phyloP scores from a whole-genome alignment of 2,329 filamentous ascomycete species.

The Botrytis byssoidea region DNA sequence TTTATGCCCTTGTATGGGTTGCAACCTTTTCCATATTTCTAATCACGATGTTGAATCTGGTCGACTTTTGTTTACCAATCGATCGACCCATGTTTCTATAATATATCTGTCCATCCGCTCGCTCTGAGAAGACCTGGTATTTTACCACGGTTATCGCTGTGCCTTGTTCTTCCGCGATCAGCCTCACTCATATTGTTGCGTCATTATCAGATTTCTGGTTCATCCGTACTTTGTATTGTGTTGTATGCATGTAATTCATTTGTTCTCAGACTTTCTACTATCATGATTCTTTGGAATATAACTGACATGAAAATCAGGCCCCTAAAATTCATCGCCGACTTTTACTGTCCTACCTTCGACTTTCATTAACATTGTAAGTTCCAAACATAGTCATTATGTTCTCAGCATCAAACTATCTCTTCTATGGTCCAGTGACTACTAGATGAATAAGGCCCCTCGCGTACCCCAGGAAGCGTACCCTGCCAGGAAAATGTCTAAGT shows the following conservation, averaged over 20 bases:
- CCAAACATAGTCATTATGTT: not conserved
- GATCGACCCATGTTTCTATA: slow-evolving; percentile 38
- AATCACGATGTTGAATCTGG: slow-evolving; percentile 36
- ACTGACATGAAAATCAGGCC: slow-evolving; percentile 12
- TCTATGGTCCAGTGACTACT: slow-evolving; percentile 12
- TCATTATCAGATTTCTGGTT: slow-evolving; percentile 11
- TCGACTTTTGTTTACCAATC: slow-evolving; percentile 33
- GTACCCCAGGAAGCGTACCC: slow-evolving; percentile 5
- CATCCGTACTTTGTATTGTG: slow-evolving; percentile 1
- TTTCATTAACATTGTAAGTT: slow-evolving; percentile 17
- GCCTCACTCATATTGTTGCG: slow-evolving; percentile 14
- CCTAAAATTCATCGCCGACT: not conserved
- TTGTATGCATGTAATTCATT: slow-evolving; percentile 14
- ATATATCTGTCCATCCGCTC: slow-evolving; percentile 36
- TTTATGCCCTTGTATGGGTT: slow-evolving; percentile 29
- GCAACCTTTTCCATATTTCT: slow-evolving; percentile 33
- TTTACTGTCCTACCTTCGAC: not conserved
- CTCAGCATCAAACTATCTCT: not conserved
- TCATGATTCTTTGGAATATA: not conserved
- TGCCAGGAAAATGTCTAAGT: slow-evolving; percentile 21
- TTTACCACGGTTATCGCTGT: slow-evolving; percentile 29
- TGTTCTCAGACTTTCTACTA: slow-evolving; percentile 6
- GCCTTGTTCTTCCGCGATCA: slow-evolving; percentile 16
- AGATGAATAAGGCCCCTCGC: not conserved
- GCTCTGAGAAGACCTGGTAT: slow-evolving; percentile 33